These are phyloP conservation scores for Pharus latifolius DNA, from an alignment of 176 grass and related monocot species.

Conservation along the genomic window DNA sequence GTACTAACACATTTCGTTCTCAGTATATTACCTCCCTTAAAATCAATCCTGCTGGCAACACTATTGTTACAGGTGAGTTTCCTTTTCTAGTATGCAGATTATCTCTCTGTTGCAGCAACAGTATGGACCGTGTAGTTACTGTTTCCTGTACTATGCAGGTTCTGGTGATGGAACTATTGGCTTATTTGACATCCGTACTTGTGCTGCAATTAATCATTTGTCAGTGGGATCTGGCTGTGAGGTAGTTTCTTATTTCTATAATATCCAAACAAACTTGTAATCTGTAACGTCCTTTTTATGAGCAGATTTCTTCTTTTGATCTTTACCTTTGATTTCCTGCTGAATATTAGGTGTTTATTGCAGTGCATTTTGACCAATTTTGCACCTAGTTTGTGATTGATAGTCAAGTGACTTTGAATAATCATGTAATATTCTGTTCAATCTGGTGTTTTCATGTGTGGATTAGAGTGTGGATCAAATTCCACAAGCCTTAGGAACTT, in stretches of 20 bases:
- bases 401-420: background rate
- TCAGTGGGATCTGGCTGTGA: conserved; percentile 75
- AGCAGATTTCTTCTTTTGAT: background rate
- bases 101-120: background rate
- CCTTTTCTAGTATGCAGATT: background rate
- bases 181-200: conserved; percentile 85
- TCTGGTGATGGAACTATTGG: conserved; percentile 89
- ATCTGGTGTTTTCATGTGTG: background rate
- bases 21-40: conserved; percentile 95
- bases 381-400: background rate
- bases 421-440: background rate
- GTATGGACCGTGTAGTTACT: background rate
- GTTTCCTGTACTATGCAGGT: conserved; percentile 48
- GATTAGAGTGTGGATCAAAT: too few species aligned
- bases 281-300: background rate
- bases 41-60: conserved; percentile 69
- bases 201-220: conserved; percentile 85
- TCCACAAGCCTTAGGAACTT: too few species aligned
- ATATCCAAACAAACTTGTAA: background rate
- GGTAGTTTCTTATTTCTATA: conserved; percentile 37
- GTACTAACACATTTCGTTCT: conserved; percentile 27
- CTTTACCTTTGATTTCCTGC: background rate
- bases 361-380: background rate
- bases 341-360: background rate
- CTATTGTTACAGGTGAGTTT: conserved; percentile 68